phyloP scores from a whole-genome alignment of 2,329 filamentous ascomycete species.

The Xylaria sp. region DNA sequence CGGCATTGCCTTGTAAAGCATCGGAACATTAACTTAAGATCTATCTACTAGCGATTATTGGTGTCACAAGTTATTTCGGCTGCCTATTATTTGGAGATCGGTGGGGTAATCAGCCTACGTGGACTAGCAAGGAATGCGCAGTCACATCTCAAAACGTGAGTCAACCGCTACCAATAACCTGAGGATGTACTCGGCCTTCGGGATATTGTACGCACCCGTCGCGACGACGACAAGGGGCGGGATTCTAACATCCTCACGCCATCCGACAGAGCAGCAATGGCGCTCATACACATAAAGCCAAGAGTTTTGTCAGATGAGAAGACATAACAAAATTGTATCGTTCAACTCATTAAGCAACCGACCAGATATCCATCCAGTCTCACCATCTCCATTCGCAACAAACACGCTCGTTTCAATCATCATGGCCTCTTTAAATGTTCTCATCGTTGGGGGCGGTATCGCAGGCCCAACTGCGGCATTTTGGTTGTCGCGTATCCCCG shows the following conservation, averaged over 20 bases:
- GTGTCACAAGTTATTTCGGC: no score
- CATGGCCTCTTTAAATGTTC: slow-evolving; percentile 50
- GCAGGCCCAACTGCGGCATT: slow-evolving; percentile 56
- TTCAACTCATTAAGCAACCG: neutral
- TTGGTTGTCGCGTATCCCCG: slow-evolving; percentile 52
- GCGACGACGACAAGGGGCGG: slow-evolving; percentile 11
- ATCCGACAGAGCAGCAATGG: neutral
- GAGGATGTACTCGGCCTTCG: neutral
- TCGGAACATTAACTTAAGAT: no score
- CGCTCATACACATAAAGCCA: neutral
- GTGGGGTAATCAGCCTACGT: neutral
- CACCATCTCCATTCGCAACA: neutral
- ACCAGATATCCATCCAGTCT: neutral
- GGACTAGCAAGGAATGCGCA: neutral
- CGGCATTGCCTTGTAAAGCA: neutral
- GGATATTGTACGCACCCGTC: neutral
- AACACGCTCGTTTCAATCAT: neutral
- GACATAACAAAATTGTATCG: neutral
- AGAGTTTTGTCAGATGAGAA: neutral
- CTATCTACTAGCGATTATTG: no score
- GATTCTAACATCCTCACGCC: neutral
- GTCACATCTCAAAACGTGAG: neutral
- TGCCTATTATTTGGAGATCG: neutral
- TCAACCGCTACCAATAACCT: neutral
- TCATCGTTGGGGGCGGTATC: slow-evolving; percentile 55